Conservation (phyloP, 495 filamentous ascomycete genomes). For the Trichoderma virens region DNA sequence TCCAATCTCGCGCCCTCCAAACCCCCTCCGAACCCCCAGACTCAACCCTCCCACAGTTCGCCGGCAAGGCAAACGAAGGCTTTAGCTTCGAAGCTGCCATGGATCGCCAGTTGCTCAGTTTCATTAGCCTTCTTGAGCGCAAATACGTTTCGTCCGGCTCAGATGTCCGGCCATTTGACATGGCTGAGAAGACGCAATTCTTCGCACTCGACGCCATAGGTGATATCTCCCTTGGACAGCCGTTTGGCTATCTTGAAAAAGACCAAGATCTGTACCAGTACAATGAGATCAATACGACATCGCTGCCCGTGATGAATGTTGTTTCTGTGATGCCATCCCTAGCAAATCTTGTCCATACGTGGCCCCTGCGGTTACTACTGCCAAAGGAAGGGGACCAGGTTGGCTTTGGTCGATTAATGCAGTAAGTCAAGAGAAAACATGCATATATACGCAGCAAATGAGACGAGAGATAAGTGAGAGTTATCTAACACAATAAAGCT, state of each 20-base stretch:
- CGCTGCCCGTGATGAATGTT: slow-evolving; percentile 13
- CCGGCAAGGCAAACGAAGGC: slow-evolving; percentile 31
- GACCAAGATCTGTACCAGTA: slow-evolving; percentile 27
- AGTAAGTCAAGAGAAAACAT: slow-evolving; percentile 10
- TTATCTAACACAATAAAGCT: slow-evolving; percentile 17
- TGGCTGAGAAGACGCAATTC: slow-evolving; percentile 31
- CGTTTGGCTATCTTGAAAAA: slow-evolving; percentile 28
- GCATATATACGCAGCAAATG: background rate
- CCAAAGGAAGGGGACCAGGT: slow-evolving; percentile 22
- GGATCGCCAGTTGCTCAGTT: slow-evolving; percentile 29
- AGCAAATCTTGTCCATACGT: slow-evolving; percentile 15
- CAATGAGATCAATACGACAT: slow-evolving; percentile 19
- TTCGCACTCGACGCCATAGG: slow-evolving; percentile 38
- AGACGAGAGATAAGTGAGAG: too few species aligned
- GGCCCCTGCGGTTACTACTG: slow-evolving; percentile 12
- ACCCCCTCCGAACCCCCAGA: slow-evolving; percentile 15
- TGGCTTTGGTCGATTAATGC: slow-evolving; percentile 21
- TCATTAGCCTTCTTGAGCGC: slow-evolving; percentile 33
- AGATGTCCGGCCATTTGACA: slow-evolving; percentile 32
- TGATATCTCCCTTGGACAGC: slow-evolving; percentile 26
- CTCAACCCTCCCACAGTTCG: slow-evolving; percentile 25
- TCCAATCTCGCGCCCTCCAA: too few species aligned
- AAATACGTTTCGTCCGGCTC: slow-evolving; percentile 36
- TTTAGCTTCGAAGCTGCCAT: slow-evolving; percentile 33
- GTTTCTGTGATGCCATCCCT: slow-evolving; percentile 14